These are phyloP conservation scores for Puccinia coronata DNA, from an alignment of 1,284 basidiomycete genomes.

Conservation along the genomic window DNA sequence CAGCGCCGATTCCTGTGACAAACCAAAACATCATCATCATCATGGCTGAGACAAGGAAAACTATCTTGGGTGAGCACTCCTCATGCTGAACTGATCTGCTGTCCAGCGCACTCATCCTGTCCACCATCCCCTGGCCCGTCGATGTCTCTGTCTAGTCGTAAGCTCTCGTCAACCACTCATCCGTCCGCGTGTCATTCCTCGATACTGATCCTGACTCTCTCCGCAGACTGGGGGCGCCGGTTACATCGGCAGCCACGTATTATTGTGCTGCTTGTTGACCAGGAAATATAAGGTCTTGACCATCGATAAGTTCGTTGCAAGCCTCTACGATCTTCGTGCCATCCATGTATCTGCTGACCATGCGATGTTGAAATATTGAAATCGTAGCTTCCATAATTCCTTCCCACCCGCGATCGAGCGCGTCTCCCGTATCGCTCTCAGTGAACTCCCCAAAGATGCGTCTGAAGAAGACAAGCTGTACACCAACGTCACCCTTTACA, in stretches of 20 bases:
- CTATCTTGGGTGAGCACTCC: constrained; percentile 46
- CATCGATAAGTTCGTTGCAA: constrained; percentile 69
- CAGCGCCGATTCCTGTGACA: too few relatives aligned
- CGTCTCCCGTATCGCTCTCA: constrained; percentile 75
- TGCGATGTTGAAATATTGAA: background rate
- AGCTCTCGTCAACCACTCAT: background rate
- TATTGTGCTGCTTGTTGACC: constrained; percentile 80
- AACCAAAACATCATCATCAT: too few relatives aligned
- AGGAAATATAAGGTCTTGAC: constrained; percentile 85
- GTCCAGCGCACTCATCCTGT: background rate
- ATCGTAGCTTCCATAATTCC: constrained; percentile 73
- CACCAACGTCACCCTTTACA: constrained; percentile 69
- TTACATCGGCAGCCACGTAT: constrained; percentile 88
- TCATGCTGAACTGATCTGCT: background rate
- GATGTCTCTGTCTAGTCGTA: constrained; percentile 16
- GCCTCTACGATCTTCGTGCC: background rate
- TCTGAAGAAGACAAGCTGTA: constrained; percentile 63
- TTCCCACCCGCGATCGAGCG: constrained; percentile 71
- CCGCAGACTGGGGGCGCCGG: constrained; percentile 72
- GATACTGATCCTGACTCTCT: background rate
- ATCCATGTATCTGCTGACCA: background rate
- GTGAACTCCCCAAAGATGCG: constrained; percentile 67
- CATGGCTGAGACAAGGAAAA: constrained; percentile 30
- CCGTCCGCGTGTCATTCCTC: background rate
- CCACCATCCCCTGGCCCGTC: background rate